Percentiles rank a stretch among this genome's conserved stretches.
These are phyloP conservation scores for Clitopilus hobsonii DNA, from an alignment of 768 basidiomycete species.

Conservation along the genomic window DNA sequence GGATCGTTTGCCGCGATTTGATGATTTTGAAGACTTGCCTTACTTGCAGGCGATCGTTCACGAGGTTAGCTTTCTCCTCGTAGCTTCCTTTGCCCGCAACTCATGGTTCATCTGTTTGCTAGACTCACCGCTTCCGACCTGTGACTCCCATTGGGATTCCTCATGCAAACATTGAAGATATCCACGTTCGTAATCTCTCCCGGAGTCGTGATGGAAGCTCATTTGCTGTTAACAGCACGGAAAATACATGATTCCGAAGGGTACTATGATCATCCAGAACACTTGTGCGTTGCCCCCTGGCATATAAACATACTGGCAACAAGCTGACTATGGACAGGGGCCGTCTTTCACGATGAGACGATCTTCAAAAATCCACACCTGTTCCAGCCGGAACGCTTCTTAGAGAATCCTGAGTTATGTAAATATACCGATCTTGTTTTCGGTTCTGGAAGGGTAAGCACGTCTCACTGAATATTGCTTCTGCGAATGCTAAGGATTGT, in stretches of 20 bases:
- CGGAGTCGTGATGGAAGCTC: not conserved
- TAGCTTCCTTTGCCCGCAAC: not conserved
- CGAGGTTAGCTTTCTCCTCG: conserved; percentile 9
- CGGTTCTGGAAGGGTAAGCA: not conserved
- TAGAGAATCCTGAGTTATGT: not conserved
- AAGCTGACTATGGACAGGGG: not conserved
- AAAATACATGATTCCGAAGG: not conserved
- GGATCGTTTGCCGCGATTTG: not conserved
- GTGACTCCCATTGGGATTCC: conserved; percentile 13
- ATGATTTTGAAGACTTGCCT: not conserved
- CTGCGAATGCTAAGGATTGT: not conserved
- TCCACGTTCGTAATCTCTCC: not conserved
- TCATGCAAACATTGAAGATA: conserved; percentile 7
- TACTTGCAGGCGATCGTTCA: conserved; percentile 11
- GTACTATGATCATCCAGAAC: not conserved
- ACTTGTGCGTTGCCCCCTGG: not conserved
- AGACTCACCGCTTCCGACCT: conserved; percentile 17
- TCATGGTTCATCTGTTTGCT: not conserved
- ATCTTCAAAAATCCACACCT: not conserved
- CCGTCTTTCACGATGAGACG: not conserved
- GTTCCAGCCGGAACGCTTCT: not conserved
- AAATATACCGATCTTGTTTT: not conserved
- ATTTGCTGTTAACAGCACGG: not conserved
- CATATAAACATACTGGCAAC: not conserved
- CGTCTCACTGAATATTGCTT: not conserved